Percentiles rank a stretch among this genome's conserved stretches.
These are phyloP conservation scores for Albatrellus ellisii DNA, from an alignment of 768 basidiomycete species.

Conservation along the genomic window DNA sequence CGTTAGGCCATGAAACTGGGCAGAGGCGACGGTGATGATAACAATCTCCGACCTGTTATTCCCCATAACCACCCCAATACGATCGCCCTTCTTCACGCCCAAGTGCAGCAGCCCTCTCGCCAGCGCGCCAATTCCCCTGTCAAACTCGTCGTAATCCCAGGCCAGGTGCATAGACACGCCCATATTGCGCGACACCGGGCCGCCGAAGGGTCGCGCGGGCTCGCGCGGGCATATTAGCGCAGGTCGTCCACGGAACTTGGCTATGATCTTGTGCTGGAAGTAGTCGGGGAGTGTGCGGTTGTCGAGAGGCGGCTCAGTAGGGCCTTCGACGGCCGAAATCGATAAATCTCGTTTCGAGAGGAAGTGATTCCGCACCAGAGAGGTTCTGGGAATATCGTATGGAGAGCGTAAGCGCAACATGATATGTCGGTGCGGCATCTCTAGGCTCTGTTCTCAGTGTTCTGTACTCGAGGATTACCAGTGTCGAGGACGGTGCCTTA, in stretches of 20 bases:
- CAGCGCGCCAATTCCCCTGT: slow-evolving; percentile 49
- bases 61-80: slow-evolving; percentile 75
- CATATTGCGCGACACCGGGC: slow-evolving; percentile 41
- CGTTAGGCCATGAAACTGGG: neutral
- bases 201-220: slow-evolving; percentile 41
- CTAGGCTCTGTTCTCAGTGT: too few species aligned
- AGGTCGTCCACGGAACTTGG: slow-evolving; percentile 31
- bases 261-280: slow-evolving; percentile 44
- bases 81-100: slow-evolving; percentile 63
- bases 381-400: too few species aligned
- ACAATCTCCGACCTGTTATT: slow-evolving; percentile 64
- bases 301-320: slow-evolving; percentile 40
- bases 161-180: slow-evolving; percentile 35
- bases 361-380: too few species aligned
- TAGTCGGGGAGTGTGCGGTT: slow-evolving; percentile 45
- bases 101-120: slow-evolving; percentile 56
- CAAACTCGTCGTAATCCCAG: slow-evolving; percentile 67
- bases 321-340: slow-evolving; percentile 44
- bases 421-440: too few species aligned
- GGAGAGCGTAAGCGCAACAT: too few species aligned
- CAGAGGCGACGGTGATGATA: too few species aligned
- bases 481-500: too few species aligned
- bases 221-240: slow-evolving; percentile 60
- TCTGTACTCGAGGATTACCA: too few species aligned
- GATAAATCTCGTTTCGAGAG: slow-evolving; percentile 24